These are phyloP conservation scores for Rhododendron molle DNA, from an alignment of 148 eudicot species.

Conservation along the genomic window DNA sequence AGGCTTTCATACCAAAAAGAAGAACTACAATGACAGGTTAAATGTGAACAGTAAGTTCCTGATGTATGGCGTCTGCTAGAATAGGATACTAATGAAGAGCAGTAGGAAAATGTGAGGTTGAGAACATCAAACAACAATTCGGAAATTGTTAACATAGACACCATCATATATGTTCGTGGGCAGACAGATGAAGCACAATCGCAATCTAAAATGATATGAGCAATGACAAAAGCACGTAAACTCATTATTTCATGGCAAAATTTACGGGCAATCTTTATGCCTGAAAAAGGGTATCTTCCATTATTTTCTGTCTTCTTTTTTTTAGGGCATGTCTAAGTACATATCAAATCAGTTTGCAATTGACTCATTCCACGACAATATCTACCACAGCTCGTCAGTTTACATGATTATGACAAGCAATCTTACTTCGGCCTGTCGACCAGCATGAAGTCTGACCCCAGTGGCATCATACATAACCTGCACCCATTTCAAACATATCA, in stretches of 20 bases:
- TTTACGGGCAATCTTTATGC: neutral
- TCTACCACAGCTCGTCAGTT: neutral
- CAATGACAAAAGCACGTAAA: neutral
- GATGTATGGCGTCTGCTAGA: neutral
- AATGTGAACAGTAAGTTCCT: neutral
- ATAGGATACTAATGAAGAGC: neutral
- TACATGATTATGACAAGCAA: slow-evolving; percentile 1
- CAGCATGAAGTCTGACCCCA: slow-evolving; percentile 85
- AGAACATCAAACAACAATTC: neutral
- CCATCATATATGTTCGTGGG: too few species aligned
- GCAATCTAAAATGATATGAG: neutral
- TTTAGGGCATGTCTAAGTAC: neutral
- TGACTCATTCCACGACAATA: neutral
- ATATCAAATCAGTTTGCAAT: neutral
- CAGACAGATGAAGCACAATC: too few species aligned
- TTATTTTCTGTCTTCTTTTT: neutral
- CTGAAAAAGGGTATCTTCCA: neutral
- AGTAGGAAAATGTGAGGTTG: neutral
- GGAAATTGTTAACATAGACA: too few species aligned
- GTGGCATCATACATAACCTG: slow-evolving; percentile 94
- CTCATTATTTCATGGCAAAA: neutral
- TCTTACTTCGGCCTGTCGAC: slow-evolving; percentile 62
- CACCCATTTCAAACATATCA: neutral
- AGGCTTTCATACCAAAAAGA: neutral
- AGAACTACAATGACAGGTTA: neutral